Base-by-base conservation (phyloP, 2,329 filamentous ascomycete species). In the Simplicillium aogashimaense region DNA sequence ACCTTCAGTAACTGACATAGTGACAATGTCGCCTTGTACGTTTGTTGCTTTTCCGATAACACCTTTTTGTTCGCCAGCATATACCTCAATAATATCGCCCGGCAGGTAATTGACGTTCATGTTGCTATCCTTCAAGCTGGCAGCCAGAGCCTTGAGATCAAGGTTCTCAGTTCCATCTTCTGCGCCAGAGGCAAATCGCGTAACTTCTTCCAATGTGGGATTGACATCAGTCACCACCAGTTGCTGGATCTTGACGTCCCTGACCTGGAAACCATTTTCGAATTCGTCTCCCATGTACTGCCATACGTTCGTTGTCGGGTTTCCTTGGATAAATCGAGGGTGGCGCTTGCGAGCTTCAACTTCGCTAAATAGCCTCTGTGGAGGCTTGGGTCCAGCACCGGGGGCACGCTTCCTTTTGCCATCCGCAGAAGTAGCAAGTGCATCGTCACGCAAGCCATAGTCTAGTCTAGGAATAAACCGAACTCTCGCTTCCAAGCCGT, bases 11-110 rank as follows among this genome's bases (percentile, higher is more conserved):
- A 97, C 88, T 43, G 78, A 71, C 53, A 98, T 76, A 6, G 87
- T 90, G 39, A 98, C 86, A 55, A 98, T 95, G 52, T 97, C 89
- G 32, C 84, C 85, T 41, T 86, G 84, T 7, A 95, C 88, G 34
- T 86, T 86, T 37, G 85, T 79, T 2, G 87, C 88, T 51, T 81
- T 87, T 53, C 92, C 92, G 28, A 86, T 72, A 12, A 97, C 83
- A 39, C 92, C 92, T 55, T 84, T 87, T 57, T 98, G 92, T 64
- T 98, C 92, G 48, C 92, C 92, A 42, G 89, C 81, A 60, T 89
- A 97, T 34, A 98, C 87, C 61, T 97, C 90, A 16, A 98, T 89
- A n/a, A 89, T 80, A 58, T 98, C 92, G 29, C 94, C 94, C 3
- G 89, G 86, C 5, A 94, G 75, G 54, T 95, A 98, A 3, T 84